Conservation (phyloP, 805 yeast species). For the Schwanniomyces occidentalis region DNA sequence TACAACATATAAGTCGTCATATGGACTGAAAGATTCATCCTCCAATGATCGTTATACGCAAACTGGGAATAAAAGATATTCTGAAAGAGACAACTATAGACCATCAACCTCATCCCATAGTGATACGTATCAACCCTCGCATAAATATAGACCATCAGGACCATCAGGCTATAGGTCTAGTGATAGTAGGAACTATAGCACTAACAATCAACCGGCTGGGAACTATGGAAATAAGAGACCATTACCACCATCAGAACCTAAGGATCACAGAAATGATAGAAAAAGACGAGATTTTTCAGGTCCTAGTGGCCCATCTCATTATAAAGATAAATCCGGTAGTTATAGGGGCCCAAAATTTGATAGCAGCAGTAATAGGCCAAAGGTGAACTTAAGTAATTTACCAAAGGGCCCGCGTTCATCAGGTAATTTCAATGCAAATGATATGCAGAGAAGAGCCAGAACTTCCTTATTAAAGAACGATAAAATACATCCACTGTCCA, state of each 20-base stretch:
- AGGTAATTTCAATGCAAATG: slow-evolving; percentile 2
- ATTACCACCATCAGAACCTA: slow-evolving; percentile 15
- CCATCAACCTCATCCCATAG: slow-evolving; percentile 7
- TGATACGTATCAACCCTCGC: slow-evolving; percentile 6
- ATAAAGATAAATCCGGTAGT: slow-evolving; percentile 7
- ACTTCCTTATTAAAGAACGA: slow-evolving; percentile 3
- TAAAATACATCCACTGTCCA: not conserved
- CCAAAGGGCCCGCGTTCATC: slow-evolving; percentile 12
- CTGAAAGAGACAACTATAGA: slow-evolving; percentile 16
- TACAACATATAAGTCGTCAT: slow-evolving; percentile 10
- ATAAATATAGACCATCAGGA: slow-evolving; percentile 15
- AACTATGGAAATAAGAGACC: slow-evolving; percentile 6
- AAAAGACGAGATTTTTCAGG: slow-evolving; percentile 11
- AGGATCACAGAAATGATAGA: slow-evolving; percentile 8
- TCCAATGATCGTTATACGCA: slow-evolving; percentile 6
- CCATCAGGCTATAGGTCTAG: slow-evolving; percentile 18
- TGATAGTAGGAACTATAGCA: slow-evolving; percentile 5
- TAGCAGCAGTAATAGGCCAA: slow-evolving; percentile 1
- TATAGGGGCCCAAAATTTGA: slow-evolving; percentile 6
- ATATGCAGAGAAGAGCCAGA: slow-evolving; percentile 1
- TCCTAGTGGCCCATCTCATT: slow-evolving; percentile 9
- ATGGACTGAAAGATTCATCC: slow-evolving; percentile 9
- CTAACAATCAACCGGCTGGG: slow-evolving; percentile 5
- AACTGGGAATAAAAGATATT: slow-evolving; percentile 12
- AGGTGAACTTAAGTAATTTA: slow-evolving; percentile 9